A percentile compares a stretch with the other conserved stretches of the same genome.
These are phyloP conservation scores for Lichenothelia convexa DNA, from an alignment of 495 filamentous ascomycete species.

Conservation along the genomic window DNA sequence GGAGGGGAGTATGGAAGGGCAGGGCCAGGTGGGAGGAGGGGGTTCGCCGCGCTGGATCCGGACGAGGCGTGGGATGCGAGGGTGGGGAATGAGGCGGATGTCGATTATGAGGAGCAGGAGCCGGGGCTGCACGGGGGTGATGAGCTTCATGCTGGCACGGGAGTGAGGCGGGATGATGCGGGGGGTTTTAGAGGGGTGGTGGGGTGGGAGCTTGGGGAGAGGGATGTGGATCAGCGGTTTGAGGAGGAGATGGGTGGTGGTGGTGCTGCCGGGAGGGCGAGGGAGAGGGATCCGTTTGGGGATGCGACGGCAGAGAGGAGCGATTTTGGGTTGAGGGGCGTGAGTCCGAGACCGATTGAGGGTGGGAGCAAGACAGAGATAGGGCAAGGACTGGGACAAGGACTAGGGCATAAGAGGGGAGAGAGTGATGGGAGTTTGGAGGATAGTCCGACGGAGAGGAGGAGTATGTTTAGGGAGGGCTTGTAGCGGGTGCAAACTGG, in stretches of 20 bases:
- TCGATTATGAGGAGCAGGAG: constrained; percentile 49
- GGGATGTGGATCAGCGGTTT: constrained; percentile 19
- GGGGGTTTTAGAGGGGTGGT: constrained; percentile 11
- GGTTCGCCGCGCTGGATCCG: constrained; percentile 36
- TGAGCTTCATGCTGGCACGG: constrained; percentile 14
- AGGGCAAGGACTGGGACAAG: too few species aligned
- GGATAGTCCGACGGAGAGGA: constrained; percentile 31
- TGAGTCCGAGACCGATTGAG: constrained; percentile 23
- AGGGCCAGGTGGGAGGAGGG: constrained; percentile 4
- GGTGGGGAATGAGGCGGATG: constrained; percentile 42
- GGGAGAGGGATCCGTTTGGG: constrained; percentile 1
- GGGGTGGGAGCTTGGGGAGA: constrained; percentile 11
- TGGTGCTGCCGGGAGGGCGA: constrained; percentile 4
- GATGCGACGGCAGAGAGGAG: constrained; percentile 18
- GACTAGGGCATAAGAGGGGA: constrained; percentile 9
- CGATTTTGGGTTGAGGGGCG: constrained; percentile 19
- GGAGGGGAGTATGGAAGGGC: constrained; percentile 11
- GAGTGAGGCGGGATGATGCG: too few species aligned
- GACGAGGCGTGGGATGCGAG: constrained; percentile 58
- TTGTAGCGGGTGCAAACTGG: constrained; percentile 7
- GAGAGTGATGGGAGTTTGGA: constrained; percentile 19
- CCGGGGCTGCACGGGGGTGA: constrained; percentile 26
- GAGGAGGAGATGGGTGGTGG: constrained; percentile 16
- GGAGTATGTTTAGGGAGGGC: constrained; percentile 39
- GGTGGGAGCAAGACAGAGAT: constrained; percentile 5